Base-by-base conservation (phyloP, 176 grass and related monocot species). In the Urochloa ruziziensis region DNA sequence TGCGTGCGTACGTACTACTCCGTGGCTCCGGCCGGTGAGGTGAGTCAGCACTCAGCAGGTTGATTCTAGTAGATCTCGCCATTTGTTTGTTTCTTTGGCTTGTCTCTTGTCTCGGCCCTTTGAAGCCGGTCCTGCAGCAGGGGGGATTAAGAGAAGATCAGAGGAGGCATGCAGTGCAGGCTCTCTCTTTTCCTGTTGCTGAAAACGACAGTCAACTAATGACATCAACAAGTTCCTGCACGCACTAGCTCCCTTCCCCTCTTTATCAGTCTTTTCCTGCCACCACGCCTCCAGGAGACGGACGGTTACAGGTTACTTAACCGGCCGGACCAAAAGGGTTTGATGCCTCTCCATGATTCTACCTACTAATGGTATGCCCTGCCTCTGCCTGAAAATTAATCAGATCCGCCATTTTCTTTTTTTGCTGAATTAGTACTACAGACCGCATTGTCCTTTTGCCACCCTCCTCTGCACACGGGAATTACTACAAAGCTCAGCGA, bases 181-280 rank as follows among this genome's bases (percentile, higher is more conserved):
- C n/a, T n/a, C n/a, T n/a, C n/a, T n/a, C 1, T 23, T 52, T 76
- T 39, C 46, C 42, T 78, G 77, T 43, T 53, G 5, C 13, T 53
- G 46, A 79, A 64, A 79, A 79, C 74, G 74, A 84, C 54, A 47
- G 86, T 79, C 80, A 84, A 84, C 80, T 64, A 67, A 80, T 74
- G 86, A 67, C 86, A 48, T 73, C 86, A 34, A 9, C 25, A 9
- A 19, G 3, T 17, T 30, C 46, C 29, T 9, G 59, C 59, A 62
- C 16, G n/a, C 12, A 16, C 59, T 29, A 16, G 5, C 9, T 39
- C 0, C 29, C 19, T 42, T 40, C 13, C 24, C 64, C 30, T 19
- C 67, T 15, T 43, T 0, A 56, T 24, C 53, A 24, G 21, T 11
- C 54, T 8, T 14, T 14, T 15, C 52, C 48, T 18, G 17, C 52